Evolutionary conservation across 1,284 basidiomycete genomes (phyloP), one percentile per base, ranked within the genome.

Genomic region (Coniferiporia weirii): DNA sequence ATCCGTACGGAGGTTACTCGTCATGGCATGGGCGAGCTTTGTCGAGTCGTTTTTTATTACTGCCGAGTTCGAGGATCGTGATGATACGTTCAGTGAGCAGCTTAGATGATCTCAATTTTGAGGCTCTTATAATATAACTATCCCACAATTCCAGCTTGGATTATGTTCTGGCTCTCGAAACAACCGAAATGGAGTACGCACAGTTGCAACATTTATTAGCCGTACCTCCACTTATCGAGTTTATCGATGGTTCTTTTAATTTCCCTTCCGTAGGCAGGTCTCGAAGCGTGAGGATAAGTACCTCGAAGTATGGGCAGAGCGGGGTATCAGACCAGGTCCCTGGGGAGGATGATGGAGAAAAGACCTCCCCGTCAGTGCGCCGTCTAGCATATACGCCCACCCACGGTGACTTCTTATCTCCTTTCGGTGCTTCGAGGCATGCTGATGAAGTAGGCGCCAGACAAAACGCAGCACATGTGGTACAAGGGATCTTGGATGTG

Each of bases 1-100:
- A 67, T 78, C 74, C 0, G 74, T 73, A 44, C 79, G 86, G 17
- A 79, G 85, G 1, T 38, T 76, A 8, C 66, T 73, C 5, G 69
- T 74, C 32, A 66, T 72, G 1, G 43, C 72, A 1, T 88, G 83
- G 73, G 61, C 72, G 22, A 71, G 69, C 40, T 32, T 79, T 34
- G 68, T 79, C 61, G 75, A 78, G 40, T 75, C 76, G 1, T 82
- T 89, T 66, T 87, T 83, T 71, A 71, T 90, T 53, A 85, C 83
- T 0, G 84, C 82, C 1, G 72, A 72, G 36, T 85, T 90, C 60
- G 77, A 82, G 1, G 80, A 83, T 7, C 73, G 79, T 0, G 85
- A 90, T 65, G 60, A 69, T 40, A 77, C 79, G 55, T 86, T 80
- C 64, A 74, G 85, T 84, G 64, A n/a, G 82, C 66, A 9, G 7